Conservation (phyloP, 805 yeast genomes). For the Candida gorgasii region DNA sequence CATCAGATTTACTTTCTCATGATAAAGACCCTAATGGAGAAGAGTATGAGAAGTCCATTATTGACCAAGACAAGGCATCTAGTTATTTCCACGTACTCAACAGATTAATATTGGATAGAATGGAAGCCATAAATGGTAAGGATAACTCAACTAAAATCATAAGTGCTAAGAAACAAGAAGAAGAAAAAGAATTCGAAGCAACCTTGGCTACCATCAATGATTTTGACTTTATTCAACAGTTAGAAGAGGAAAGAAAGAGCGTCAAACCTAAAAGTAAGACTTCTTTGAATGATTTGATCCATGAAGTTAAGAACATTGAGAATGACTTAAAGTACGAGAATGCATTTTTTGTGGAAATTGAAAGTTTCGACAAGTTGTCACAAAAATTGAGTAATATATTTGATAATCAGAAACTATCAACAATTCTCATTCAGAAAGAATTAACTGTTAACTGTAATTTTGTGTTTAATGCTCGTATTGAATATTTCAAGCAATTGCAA, state of each 20-base stretch:
- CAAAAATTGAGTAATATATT: conserved; percentile 29
- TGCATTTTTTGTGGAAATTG: conserved; percentile 18
- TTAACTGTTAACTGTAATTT: conserved; percentile 54
- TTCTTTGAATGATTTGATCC: conserved; percentile 35
- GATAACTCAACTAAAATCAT: conserved; percentile 22
- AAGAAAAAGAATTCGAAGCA: conserved; percentile 19
- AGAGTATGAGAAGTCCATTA: conserved; percentile 75
- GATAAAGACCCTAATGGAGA: conserved; percentile 63
- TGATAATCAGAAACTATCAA: conserved; percentile 45
- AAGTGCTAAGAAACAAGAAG: conserved; percentile 20
- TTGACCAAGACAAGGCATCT: conserved; percentile 71
- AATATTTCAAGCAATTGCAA: conserved; percentile 83
- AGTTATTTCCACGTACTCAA: conserved; percentile 54
- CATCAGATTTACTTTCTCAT: conserved; percentile 47
- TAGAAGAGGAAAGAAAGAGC: conserved; percentile 22
- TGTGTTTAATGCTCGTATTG: conserved; percentile 76
- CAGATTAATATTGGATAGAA: conserved; percentile 37
- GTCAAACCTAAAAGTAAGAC: conserved; percentile 32
- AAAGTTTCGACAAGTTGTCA: conserved; percentile 22
- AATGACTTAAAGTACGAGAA: conserved; percentile 25
- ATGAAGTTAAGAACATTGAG: conserved; percentile 29
- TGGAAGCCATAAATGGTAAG: conserved; percentile 40
- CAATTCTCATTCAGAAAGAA: conserved; percentile 45
- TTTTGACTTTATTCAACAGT: conserved; percentile 22
- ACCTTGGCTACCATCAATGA: conserved; percentile 30